Evolutionary conservation across 768 basidiomycete genomes (phyloP).

Genomic region (Tylopilus intermedius): DNA sequence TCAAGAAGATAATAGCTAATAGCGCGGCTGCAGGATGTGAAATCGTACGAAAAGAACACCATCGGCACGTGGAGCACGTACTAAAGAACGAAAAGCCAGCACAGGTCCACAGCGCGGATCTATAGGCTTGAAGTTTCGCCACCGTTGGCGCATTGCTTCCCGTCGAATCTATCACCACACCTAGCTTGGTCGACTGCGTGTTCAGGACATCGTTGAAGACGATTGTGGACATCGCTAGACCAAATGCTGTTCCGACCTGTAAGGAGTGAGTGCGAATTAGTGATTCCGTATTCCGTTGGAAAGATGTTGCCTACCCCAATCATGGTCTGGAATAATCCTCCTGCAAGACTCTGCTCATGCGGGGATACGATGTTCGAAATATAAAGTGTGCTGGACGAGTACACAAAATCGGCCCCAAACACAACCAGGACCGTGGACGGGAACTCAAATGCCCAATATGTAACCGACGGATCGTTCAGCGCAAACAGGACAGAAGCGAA

Average conservation of each 20-base stretch:
- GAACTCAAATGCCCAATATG: not conserved
- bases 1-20: not conserved
- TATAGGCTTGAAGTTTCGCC: not conserved
- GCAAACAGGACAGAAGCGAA: not conserved
- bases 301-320: not conserved
- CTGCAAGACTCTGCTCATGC: not conserved
- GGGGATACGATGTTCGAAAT: not conserved
- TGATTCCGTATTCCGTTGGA: not conserved
- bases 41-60: not conserved
- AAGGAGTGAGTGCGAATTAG: not conserved
- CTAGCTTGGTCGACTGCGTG: not conserved
- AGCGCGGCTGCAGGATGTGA: not conserved
- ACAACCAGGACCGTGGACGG: not conserved
- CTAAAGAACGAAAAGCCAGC: not conserved
- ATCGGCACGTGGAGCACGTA: not conserved
- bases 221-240: not conserved
- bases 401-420: not conserved
- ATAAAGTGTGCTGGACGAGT: not conserved
- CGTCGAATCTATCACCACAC: not conserved
- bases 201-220: not conserved
- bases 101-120: not conserved
- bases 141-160: not conserved
- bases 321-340: not conserved
- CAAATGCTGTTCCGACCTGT: not conserved
- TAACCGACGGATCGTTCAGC: not conserved